Percentiles rank a stretch among this genome's conserved stretches.
Conservation (phyloP, 2,329 filamentous ascomycete species). For the Ophiobolus disseminans region DNA sequence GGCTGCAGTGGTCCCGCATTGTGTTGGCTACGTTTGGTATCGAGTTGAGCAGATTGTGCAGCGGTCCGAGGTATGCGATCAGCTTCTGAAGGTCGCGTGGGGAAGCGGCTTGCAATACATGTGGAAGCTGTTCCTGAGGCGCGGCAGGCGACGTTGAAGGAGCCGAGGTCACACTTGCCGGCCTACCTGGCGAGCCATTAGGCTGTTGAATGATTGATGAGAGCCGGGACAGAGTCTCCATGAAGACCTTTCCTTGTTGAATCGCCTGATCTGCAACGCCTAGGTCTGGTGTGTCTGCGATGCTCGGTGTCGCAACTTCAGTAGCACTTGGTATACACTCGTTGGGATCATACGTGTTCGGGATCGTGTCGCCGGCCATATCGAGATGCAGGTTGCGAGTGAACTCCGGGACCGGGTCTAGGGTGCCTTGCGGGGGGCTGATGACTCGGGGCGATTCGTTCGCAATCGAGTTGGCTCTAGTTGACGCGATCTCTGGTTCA, state of each 20-base stretch:
- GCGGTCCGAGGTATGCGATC: slow-evolving; percentile 42
- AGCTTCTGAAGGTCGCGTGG: slow-evolving; percentile 45
- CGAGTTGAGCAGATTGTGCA: slow-evolving; percentile 47
- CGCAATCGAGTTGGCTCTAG: slow-evolving; percentile 28
- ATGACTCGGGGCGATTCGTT: slow-evolving; percentile 18
- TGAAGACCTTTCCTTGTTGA: slow-evolving; percentile 44
- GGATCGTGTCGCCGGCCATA: slow-evolving; percentile 43
- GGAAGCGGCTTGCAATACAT: slow-evolving; percentile 38
- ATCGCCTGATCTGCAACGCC: slow-evolving; percentile 42
- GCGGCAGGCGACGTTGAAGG: slow-evolving; percentile 29
- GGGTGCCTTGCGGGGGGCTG: slow-evolving; percentile 25
- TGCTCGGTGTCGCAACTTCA: slow-evolving; percentile 57
- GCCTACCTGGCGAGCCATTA: slow-evolving; percentile 17
- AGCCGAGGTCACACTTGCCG: slow-evolving; percentile 25
- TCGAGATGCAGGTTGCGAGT: slow-evolving; percentile 43
- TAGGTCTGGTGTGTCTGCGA: slow-evolving; percentile 51
- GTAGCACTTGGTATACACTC: slow-evolving; percentile 55
- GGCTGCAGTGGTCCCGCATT: slow-evolving; percentile 67
- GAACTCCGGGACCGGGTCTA: slow-evolving; percentile 39
- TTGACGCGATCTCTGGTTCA: slow-evolving; percentile 24
- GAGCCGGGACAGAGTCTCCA: slow-evolving; percentile 38
- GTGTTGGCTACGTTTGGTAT: slow-evolving; percentile 54
- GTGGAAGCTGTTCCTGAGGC: slow-evolving; percentile 42
- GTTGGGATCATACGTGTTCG: slow-evolving; percentile 47
- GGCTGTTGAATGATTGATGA: slow-evolving; percentile 31